Percentiles rank a stretch among this genome's conserved stretches.
phyloP scores from a whole-genome alignment of 176 grass and related monocot species.

The Phoenix roebelenii region DNA sequence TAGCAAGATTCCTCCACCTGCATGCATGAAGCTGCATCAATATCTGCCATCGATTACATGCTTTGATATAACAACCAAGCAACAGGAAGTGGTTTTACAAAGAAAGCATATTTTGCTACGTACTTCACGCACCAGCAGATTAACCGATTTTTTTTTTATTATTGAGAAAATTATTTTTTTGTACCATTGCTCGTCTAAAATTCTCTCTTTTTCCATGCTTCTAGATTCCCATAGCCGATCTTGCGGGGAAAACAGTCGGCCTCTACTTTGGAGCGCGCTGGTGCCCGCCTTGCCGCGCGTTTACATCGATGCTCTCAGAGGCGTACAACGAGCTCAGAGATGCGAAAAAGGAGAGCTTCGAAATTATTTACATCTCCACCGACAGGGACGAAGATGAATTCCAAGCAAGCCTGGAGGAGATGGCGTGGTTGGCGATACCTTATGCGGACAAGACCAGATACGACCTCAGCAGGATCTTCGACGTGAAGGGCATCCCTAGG shows the following conservation, averaged over 20 bases:
- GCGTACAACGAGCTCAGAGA: constrained; percentile 26
- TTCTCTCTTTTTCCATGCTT: not conserved
- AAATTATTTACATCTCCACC: constrained; percentile 40
- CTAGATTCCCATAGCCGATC: constrained; percentile 25
- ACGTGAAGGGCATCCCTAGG: constrained; percentile 37
- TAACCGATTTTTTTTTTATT: too few species aligned
- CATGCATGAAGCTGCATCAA: too few species aligned
- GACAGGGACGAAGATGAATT: constrained; percentile 43
- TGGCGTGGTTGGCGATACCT: constrained; percentile 42
- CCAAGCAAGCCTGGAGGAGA: constrained; percentile 21
- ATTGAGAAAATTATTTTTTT: too few species aligned
- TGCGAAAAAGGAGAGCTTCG: constrained; percentile 21
- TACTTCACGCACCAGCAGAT: too few species aligned
- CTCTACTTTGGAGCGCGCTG: constrained; percentile 50
- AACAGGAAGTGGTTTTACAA: too few species aligned
- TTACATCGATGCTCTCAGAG: constrained; percentile 33
- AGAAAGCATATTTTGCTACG: too few species aligned
- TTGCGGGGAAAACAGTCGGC: constrained; percentile 37
- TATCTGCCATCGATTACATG: too few species aligned
- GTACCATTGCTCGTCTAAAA: too few species aligned
- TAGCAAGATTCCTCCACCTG: too few species aligned
- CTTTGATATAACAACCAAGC: too few species aligned
- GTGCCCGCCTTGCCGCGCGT: constrained; percentile 40
- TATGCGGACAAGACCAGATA: constrained; percentile 24
- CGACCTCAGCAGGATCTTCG: constrained; percentile 43